Conservation (phyloP, 2,329 filamentous ascomycete genomes). For the Monilinia fructigena region DNA sequence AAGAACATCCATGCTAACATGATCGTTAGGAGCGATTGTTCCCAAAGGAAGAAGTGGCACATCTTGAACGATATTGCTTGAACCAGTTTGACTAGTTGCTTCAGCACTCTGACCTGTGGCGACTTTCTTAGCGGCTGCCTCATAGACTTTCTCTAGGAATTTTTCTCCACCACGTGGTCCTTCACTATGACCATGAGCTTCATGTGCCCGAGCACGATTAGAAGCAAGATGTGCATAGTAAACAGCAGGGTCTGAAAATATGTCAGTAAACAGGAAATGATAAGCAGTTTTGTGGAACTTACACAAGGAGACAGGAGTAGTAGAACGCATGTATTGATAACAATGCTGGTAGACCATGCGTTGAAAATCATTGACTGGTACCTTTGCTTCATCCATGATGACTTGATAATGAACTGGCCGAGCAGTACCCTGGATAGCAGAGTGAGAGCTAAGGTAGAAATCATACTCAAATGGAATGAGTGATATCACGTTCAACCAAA, state of each 20-base stretch:
- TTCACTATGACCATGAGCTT: conserved; percentile 50
- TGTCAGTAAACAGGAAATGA: conserved; percentile 24
- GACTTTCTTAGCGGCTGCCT: conserved; percentile 27
- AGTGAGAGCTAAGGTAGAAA: conserved; percentile 63
- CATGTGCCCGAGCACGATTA: conserved; percentile 74
- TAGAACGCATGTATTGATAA: conserved; percentile 89
- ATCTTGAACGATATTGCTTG: conserved; percentile 27
- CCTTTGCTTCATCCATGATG: conserved; percentile 74
- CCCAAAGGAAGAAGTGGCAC: conserved; percentile 36
- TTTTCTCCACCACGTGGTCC: conserved; percentile 48
- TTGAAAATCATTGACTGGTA: conserved; percentile 68
- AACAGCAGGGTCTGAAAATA: conserved; percentile 66
- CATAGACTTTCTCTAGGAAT: conserved; percentile 38
- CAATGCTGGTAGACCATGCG: conserved; percentile 92
- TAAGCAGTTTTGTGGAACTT: conserved; percentile 46
- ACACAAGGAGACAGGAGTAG: conserved; percentile 75
- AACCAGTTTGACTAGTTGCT: conserved; percentile 31
- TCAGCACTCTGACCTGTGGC: conserved; percentile 21
- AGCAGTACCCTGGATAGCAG: conserved; percentile 90
- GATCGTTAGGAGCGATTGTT: neutral
- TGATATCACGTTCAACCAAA: conserved; percentile 84
- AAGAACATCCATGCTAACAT: conserved; percentile 24
- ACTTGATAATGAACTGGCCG: conserved; percentile 91
- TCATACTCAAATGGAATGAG: conserved; percentile 85
- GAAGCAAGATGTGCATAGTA: conserved; percentile 95